phyloP scores from a whole-genome alignment of 2,329 filamentous ascomycete genomes.

The Zasmidium angulare region DNA sequence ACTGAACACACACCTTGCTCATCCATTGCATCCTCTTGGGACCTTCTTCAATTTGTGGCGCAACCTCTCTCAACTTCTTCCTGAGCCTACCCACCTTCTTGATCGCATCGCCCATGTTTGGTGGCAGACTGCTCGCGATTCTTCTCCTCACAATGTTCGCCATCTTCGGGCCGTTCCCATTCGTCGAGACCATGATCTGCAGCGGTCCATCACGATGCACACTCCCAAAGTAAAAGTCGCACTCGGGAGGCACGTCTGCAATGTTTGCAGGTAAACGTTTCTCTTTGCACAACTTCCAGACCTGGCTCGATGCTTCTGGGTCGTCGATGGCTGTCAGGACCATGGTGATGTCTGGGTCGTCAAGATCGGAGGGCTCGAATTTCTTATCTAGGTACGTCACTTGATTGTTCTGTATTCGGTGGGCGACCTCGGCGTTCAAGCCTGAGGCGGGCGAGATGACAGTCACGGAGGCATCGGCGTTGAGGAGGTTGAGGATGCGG shows the following conservation, averaged over 20 bases:
- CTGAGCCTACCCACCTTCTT: slow-evolving; percentile 78
- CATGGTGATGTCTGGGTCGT: slow-evolving; percentile 69
- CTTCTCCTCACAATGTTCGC: slow-evolving; percentile 81
- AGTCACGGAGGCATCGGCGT: slow-evolving; percentile 87
- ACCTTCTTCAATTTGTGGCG: slow-evolving; percentile 70
- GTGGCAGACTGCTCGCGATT: slow-evolving; percentile 74
- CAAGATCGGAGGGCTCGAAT: slow-evolving; percentile 84
- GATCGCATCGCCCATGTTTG: slow-evolving; percentile 81
- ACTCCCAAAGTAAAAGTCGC: slow-evolving; percentile 98
- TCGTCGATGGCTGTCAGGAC: slow-evolving; percentile 93
- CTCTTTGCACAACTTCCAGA: slow-evolving; percentile 93
- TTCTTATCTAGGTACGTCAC: slow-evolving; percentile 78
- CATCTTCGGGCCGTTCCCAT: slow-evolving; percentile 89
- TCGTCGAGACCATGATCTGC: slow-evolving; percentile 98
- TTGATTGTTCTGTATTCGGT: slow-evolving; percentile 72
- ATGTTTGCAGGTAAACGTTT: slow-evolving; percentile 86
- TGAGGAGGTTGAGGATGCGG: slow-evolving; percentile 89
- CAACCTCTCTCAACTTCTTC: slow-evolving; percentile 73
- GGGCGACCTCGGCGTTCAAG: slow-evolving; percentile 83
- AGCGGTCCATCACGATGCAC: slow-evolving; percentile 92
- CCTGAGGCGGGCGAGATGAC: slow-evolving; percentile 76
- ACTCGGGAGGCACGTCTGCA: slow-evolving; percentile 92
- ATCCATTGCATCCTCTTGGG: slow-evolving; percentile 95
- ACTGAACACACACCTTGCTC: slow-evolving; percentile 84
- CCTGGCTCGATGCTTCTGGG: slow-evolving; percentile 79